These are phyloP conservation scores for Liquidambar formosana DNA, from an alignment of 164 flowering plant genomes.

Conservation along the genomic window DNA sequence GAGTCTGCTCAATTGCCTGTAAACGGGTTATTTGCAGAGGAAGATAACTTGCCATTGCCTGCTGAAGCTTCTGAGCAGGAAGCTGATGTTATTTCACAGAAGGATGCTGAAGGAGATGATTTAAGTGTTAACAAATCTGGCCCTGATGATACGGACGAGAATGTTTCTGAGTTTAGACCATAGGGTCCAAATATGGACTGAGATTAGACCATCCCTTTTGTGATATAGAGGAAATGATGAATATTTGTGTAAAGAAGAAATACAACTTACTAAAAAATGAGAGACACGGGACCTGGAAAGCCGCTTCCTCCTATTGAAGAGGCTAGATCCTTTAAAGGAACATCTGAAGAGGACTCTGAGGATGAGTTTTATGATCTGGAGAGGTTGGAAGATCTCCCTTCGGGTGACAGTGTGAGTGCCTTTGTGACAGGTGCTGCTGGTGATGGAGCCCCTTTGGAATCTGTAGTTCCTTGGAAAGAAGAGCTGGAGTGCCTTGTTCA, in stretches of 20 bases:
- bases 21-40: slow-evolving; percentile 35
- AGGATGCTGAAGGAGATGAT: slow-evolving; percentile 35
- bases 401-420: slow-evolving; percentile 36
- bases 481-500: slow-evolving; percentile 88
- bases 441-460: slow-evolving; percentile 34
- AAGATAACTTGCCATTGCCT: slow-evolving; percentile 14
- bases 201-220: slow-evolving; percentile 75
- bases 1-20: slow-evolving; percentile 49
- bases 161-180: slow-evolving; percentile 31
- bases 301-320: slow-evolving; percentile 46
- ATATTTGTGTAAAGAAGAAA: slow-evolving; percentile 68
- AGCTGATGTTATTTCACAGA: slow-evolving; percentile 21
- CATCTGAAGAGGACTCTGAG: slow-evolving; percentile 78
- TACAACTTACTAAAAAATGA: slow-evolving; percentile 29
- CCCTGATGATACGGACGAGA: slow-evolving; percentile 25
- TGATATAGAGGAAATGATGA: slow-evolving; percentile 84
- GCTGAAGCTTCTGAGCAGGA: slow-evolving; percentile 28
- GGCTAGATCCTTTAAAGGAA: slow-evolving; percentile 36
- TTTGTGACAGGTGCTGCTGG: slow-evolving; percentile 22
- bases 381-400: slow-evolving; percentile 65
- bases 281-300: slow-evolving; percentile 30
- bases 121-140: slow-evolving; percentile 17
- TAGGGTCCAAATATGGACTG: slow-evolving; percentile 62
- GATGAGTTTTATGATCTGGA: slow-evolving; percentile 95
- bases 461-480: slow-evolving; percentile 69